Evolutionary conservation across 495 filamentous ascomycete genomes (phyloP).

Genomic region (Neurospora sp.): DNA sequence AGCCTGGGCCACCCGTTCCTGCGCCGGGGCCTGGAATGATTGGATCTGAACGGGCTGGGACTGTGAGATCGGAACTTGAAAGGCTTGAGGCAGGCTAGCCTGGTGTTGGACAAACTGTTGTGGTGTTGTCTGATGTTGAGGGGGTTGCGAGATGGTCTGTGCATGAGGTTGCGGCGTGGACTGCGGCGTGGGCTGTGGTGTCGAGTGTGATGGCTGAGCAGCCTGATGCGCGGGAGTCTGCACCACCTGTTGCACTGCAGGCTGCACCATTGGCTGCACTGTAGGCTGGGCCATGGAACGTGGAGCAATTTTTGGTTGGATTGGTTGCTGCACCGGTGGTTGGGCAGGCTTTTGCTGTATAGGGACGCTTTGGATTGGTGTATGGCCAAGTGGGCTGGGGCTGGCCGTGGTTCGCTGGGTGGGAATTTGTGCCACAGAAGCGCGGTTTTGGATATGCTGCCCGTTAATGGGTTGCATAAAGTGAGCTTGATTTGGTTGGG

Average conservation of each 20-base stretch:
- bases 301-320: slow-evolving; percentile 1
- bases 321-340: slow-evolving; percentile 12
- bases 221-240: slow-evolving; percentile 2
- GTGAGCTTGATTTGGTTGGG: slow-evolving; percentile 10
- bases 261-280: slow-evolving; percentile 1
- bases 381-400: slow-evolving; percentile 5
- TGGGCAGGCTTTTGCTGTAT: slow-evolving; percentile 25
- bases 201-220: background rate
- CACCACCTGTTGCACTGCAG: background rate
- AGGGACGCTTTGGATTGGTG: slow-evolving; percentile 15
- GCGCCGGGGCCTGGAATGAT: background rate
- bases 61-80: background rate
- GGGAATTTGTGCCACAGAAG: slow-evolving; percentile 6
- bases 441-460: slow-evolving; percentile 7
- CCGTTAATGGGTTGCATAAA: slow-evolving; percentile 8
- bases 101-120: background rate
- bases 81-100: background rate
- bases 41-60: background rate
- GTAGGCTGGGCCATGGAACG: background rate
- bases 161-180: background rate
- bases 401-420: slow-evolving; percentile 6
- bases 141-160: background rate
- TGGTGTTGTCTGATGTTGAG: background rate
- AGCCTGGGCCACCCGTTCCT: background rate
- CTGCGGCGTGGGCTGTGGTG: background rate